These are phyloP conservation scores for Aspergillus fructus DNA, from an alignment of 2,329 filamentous ascomycete species.

Conservation along the genomic window DNA sequence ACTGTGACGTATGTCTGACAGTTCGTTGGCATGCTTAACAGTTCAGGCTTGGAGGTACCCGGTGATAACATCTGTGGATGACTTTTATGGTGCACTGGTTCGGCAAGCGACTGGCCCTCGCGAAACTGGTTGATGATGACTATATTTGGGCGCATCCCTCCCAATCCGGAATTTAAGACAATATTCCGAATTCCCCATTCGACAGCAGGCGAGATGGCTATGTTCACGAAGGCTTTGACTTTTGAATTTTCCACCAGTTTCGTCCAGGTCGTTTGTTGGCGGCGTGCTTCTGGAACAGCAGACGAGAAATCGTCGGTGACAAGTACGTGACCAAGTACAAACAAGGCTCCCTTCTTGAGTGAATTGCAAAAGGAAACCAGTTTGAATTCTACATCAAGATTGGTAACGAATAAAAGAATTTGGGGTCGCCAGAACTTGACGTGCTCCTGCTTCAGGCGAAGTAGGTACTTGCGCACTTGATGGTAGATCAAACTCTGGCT, in stretches of 20 bases:
- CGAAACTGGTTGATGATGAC: constrained; percentile 77
- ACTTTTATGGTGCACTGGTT: constrained; percentile 51
- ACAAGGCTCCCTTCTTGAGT: constrained; percentile 81
- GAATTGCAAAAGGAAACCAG: constrained; percentile 91
- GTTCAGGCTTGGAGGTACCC: constrained; percentile 62
- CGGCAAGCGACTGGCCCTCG: constrained; percentile 56
- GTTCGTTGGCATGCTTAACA: constrained; percentile 66
- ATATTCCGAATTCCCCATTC: constrained; percentile 85
- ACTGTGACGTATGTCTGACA: constrained; percentile 77
- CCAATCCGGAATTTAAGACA: constrained; percentile 75
- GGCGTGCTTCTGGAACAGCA: constrained; percentile 75
- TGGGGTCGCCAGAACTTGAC: constrained; percentile 94
- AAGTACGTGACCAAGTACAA: constrained; percentile 84
- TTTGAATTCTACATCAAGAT: constrained; percentile 76
- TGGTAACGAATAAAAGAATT: constrained; percentile 79
- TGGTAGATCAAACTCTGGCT: constrained; percentile 86
- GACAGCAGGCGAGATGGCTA: constrained; percentile 76
- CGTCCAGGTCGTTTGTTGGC: constrained; percentile 79
- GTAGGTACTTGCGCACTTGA: constrained; percentile 82
- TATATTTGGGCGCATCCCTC: constrained; percentile 87
- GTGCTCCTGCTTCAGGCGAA: constrained; percentile 81
- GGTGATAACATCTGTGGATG: constrained; percentile 15
- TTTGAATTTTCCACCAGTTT: constrained; percentile 83
- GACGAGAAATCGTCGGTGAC: constrained; percentile 78
- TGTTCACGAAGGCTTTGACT: constrained; percentile 87